Conservation (phyloP, 768 basidiomycete genomes). For the Galerina marginata region DNA sequence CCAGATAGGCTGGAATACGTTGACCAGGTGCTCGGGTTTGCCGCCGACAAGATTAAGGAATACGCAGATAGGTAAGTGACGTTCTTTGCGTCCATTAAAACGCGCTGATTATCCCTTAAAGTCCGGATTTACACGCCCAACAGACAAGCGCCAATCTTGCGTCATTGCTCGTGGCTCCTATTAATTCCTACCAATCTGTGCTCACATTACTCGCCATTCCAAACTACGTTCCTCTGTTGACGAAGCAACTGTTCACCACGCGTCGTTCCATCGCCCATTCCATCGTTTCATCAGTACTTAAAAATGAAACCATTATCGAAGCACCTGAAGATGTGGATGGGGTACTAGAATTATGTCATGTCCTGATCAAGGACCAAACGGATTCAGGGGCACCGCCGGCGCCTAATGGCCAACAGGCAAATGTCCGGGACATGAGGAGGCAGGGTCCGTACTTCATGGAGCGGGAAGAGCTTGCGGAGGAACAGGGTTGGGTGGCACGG, state of each 20-base stretch:
- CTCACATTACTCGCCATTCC: slow-evolving; percentile 97
- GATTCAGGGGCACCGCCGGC: slow-evolving; percentile 47
- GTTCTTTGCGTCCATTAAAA: background rate
- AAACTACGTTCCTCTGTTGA: slow-evolving; percentile 82
- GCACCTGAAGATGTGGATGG: slow-evolving; percentile 93
- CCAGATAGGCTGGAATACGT: slow-evolving; percentile 97
- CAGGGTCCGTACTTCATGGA: slow-evolving; percentile 70
- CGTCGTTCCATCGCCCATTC: slow-evolving; percentile 94
- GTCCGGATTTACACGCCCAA: slow-evolving; percentile 86
- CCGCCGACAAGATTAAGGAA: slow-evolving; percentile 84
- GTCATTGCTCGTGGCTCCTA: slow-evolving; percentile 89
- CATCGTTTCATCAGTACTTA: slow-evolving; percentile 90
- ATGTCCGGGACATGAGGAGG: slow-evolving; percentile 53
- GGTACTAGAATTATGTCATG: slow-evolving; percentile 90
- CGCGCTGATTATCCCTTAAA: slow-evolving; percentile 32
- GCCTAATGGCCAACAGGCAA: slow-evolving; percentile 39
- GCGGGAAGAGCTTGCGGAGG: slow-evolving; percentile 92
- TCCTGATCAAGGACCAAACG: slow-evolving; percentile 85
- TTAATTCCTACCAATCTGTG: slow-evolving; percentile 95
- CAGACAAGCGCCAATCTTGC: slow-evolving; percentile 92
- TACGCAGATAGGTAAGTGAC: slow-evolving; percentile 72
- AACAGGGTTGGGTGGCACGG: slow-evolving; percentile 98
- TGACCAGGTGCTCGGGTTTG: slow-evolving; percentile 92
- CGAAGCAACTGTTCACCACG: slow-evolving; percentile 87
- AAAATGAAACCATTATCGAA: slow-evolving; percentile 96